phyloP scores from a whole-genome alignment of 345 rosid genomes.

The Populus simonii region DNA sequence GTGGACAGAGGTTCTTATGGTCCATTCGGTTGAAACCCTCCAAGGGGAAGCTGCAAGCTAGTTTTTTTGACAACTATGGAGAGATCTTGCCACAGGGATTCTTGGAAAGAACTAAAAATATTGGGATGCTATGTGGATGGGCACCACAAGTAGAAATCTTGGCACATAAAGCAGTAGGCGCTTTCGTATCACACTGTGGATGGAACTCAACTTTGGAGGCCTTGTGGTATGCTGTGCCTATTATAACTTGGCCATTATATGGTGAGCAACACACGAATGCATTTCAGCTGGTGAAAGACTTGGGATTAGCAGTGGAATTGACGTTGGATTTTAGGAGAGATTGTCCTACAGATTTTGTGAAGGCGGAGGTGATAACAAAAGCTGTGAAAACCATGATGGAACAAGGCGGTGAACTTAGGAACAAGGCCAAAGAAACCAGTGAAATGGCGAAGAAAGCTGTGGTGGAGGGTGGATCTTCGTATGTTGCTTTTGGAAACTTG shows the following conservation, averaged over 20 bases:
- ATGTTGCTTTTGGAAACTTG: not conserved
- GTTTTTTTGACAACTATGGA: conserved; percentile 14
- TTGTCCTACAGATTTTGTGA: not conserved
- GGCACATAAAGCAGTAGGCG: conserved; percentile 42
- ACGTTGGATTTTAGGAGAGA: conserved; percentile 40
- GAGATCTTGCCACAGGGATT: conserved; percentile 45
- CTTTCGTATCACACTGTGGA: conserved; percentile 65
- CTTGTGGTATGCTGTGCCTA: conserved; percentile 47
- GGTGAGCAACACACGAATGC: conserved; percentile 60
- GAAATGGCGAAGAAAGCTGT: conserved; percentile 27
- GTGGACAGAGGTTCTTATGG: conserved; percentile 50
- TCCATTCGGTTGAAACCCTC: conserved; percentile 35
- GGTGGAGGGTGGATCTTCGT: conserved; percentile 40
- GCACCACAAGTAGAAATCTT: conserved; percentile 48
- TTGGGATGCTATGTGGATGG: conserved; percentile 45
- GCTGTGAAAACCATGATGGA: conserved; percentile 38
- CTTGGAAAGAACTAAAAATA: conserved; percentile 30
- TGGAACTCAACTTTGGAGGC: conserved; percentile 57
- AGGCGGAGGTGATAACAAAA: conserved; percentile 34
- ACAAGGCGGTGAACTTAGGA: conserved; percentile 25
- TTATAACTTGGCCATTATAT: conserved; percentile 51
- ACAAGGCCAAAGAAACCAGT: conserved; percentile 29
- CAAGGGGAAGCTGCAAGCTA: conserved; percentile 13
- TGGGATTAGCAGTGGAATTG: conserved; percentile 45
- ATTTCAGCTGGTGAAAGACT: conserved; percentile 37